A percentile compares a stretch with the other conserved stretches of the same genome.
phyloP scores from a whole-genome alignment of 2,329 filamentous ascomycete species.

The Aspergillus latus region DNA sequence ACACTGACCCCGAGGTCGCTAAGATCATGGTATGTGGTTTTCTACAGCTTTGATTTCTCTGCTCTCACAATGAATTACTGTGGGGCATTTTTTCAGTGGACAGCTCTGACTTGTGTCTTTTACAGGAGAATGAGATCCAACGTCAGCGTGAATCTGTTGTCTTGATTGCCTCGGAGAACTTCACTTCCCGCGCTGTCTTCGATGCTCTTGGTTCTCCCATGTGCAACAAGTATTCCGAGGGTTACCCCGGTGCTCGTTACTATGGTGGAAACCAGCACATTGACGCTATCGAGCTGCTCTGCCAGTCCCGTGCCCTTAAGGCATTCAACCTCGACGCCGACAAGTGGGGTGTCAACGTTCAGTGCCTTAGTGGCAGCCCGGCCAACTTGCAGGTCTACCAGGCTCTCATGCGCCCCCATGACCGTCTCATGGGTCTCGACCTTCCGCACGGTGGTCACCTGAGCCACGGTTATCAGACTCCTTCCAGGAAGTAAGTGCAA shows the following conservation, averaged over 20 bases:
- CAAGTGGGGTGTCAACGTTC: constrained; percentile 99
- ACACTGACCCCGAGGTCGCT: constrained; percentile 90
- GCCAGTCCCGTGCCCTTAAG: constrained; percentile 89
- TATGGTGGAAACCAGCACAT: constrained; percentile 99
- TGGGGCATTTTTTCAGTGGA: background rate
- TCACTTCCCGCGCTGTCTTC: constrained; percentile 96
- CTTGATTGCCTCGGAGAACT: constrained; percentile 98
- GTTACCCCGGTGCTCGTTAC: constrained; percentile 96
- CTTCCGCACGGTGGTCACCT: constrained; percentile 94
- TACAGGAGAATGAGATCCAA: constrained; percentile 84
- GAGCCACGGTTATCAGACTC: constrained; percentile 95
- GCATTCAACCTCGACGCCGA: constrained; percentile 81
- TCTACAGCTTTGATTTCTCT: background rate
- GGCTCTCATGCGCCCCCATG: constrained; percentile 87
- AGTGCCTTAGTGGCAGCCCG: constrained; percentile 87
- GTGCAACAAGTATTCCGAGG: constrained; percentile 99
- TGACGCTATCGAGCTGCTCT: constrained; percentile 90
- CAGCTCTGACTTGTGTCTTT: constrained; percentile 30
- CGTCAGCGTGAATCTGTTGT: constrained; percentile 98
- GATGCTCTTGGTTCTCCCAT: constrained; percentile 92
- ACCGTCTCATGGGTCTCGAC: constrained; percentile 94
- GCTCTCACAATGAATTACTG: background rate
- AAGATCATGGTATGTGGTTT: constrained; percentile 79
- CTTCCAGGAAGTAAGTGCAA: constrained; percentile 63
- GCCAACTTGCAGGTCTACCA: constrained; percentile 99